phyloP scores from a whole-genome alignment of 2,329 filamentous ascomycete genomes.

The Dothideomycetes sp. region DNA sequence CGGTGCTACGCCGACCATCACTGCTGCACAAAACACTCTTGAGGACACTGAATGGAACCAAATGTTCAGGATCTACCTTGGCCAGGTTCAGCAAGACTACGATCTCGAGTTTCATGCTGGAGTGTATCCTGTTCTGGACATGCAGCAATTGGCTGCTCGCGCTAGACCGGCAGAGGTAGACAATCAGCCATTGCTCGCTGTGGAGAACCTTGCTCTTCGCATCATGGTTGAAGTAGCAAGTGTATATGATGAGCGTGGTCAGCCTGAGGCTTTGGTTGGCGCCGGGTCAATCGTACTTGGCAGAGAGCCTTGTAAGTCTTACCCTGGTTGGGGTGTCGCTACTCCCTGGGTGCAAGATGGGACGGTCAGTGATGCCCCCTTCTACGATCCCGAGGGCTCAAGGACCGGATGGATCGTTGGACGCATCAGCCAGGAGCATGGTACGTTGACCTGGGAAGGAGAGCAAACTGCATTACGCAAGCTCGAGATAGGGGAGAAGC shows the following conservation, averaged over 20 bases:
- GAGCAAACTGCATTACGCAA: slow-evolving; percentile 28
- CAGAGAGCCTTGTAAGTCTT: slow-evolving; percentile 60
- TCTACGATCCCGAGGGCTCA: slow-evolving; percentile 27
- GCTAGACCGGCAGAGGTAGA: slow-evolving; percentile 35
- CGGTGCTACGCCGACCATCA: slow-evolving; percentile 66
- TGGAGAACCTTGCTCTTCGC: slow-evolving; percentile 51
- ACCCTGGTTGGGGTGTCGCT: slow-evolving; percentile 61
- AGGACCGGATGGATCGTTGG: slow-evolving; percentile 54
- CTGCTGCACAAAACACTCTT: slow-evolving; percentile 50
- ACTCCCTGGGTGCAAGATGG: slow-evolving; percentile 42
- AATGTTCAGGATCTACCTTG: slow-evolving; percentile 23
- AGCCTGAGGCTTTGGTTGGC: slow-evolving; percentile 56
- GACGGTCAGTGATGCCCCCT: slow-evolving; percentile 6
- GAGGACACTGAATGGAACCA: slow-evolving; percentile 28
- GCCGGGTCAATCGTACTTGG: slow-evolving; percentile 61
- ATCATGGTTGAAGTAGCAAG: slow-evolving; percentile 63
- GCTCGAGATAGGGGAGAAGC: slow-evolving; percentile 52
- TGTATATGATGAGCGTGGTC: slow-evolving; percentile 50
- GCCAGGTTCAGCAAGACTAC: slow-evolving; percentile 21
- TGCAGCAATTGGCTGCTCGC: slow-evolving; percentile 68
- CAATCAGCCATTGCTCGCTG: slow-evolving; percentile 25
- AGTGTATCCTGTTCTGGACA: slow-evolving; percentile 64
- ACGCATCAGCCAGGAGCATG: slow-evolving; percentile 68
- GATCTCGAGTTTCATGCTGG: slow-evolving; percentile 62
- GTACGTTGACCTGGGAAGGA: slow-evolving; percentile 53